Percentiles rank a stretch among this genome's conserved stretches.
These are phyloP conservation scores for Dianthus caryophyllus DNA, from an alignment of 148 eudicot genomes.

Conservation along the genomic window DNA sequence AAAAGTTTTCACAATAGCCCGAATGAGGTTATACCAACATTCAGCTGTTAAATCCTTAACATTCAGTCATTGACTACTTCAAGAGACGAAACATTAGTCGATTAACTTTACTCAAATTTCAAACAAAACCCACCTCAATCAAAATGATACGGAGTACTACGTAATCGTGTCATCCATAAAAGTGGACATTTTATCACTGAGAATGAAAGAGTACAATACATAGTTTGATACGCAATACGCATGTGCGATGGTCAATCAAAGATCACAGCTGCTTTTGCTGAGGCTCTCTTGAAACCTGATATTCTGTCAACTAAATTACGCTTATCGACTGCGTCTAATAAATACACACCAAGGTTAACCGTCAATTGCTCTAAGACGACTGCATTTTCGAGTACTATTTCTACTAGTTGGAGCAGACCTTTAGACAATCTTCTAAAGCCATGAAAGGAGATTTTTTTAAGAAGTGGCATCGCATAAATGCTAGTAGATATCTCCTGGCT, in stretches of 20 bases:
- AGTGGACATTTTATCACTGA: too few species aligned
- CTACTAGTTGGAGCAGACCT: conserved; percentile 9
- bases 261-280: conserved; percentile 7
- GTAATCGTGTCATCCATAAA: too few species aligned
- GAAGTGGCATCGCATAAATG: conserved; percentile 10
- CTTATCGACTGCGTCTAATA: background rate
- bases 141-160: too few species aligned
- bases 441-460: conserved; percentile 8
- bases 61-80: too few species aligned
- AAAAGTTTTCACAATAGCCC: too few species aligned
- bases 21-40: too few species aligned
- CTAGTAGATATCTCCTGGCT: background rate
- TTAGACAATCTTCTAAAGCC: background rate
- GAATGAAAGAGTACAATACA: too few species aligned
- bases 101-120: too few species aligned
- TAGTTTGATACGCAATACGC: too few species aligned
- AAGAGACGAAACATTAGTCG: too few species aligned
- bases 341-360: background rate
- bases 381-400: conserved; percentile 9
- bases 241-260: background rate
- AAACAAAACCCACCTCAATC: too few species aligned
- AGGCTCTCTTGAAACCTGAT: conserved; percentile 8
- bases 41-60: too few species aligned
- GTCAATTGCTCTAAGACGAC: conserved; percentile 3
- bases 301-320: background rate